phyloP scores from a whole-genome alignment of 192 early-diverging fungal species.

The Allomyces arbusculus region DNA sequence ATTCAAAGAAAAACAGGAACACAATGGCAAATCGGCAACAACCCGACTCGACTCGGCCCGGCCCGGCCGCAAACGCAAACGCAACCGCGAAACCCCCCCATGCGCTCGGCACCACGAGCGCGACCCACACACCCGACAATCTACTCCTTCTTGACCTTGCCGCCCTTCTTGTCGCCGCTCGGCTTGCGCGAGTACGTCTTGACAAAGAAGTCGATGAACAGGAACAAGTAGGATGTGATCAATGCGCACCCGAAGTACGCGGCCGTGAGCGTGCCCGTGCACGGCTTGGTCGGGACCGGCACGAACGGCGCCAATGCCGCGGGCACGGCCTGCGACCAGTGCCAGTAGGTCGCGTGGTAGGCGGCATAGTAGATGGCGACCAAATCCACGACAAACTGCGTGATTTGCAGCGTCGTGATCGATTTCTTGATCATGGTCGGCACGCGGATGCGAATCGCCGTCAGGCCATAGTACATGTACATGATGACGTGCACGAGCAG shows the following conservation, averaged over 20 bases:
- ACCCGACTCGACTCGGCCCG: too few relatives aligned
- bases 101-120: too few relatives aligned
- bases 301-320: conserved; percentile 1
- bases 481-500: conserved; percentile 75
- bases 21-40: too few relatives aligned
- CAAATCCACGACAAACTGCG: conserved; percentile 76
- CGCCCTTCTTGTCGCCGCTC: background rate
- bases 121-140: background rate
- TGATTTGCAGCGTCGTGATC: conserved; percentile 74
- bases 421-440: conserved; percentile 59
- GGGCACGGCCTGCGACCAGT: conserved; percentile 18
- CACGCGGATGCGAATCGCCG: conserved; percentile 28
- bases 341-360: conserved; percentile 52
- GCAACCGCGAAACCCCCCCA: too few relatives aligned
- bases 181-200: conserved; percentile 37
- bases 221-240: conserved; percentile 55
- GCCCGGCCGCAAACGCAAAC: too few relatives aligned
- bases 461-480: conserved; percentile 78
- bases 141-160: background rate
- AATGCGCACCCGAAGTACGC: conserved; percentile 66
- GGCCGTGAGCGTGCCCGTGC: conserved; percentile 52
- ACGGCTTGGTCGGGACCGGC: conserved; percentile 15
- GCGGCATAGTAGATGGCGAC: conserved; percentile 67
- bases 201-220: conserved; percentile 82
- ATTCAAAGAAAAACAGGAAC: too few relatives aligned